Conservation (phyloP, 306 rosid genomes). For the Ziziphus jujuba region DNA sequence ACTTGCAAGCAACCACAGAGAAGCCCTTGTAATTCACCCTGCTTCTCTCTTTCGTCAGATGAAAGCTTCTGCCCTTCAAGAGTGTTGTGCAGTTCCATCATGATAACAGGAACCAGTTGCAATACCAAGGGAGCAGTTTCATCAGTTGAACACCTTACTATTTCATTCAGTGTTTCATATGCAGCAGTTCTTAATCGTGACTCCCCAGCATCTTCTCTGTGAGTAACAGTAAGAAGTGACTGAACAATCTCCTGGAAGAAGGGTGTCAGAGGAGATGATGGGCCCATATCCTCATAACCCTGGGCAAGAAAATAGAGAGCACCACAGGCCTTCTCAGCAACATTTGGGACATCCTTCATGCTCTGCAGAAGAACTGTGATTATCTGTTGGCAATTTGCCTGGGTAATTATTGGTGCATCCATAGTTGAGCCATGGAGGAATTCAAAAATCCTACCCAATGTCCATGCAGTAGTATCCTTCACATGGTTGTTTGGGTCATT, state of each 20-base stretch:
- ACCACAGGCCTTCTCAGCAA: constrained; percentile 94
- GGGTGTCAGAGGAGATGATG: constrained; percentile 70
- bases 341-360: constrained; percentile 91
- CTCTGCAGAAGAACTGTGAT: constrained; percentile 84
- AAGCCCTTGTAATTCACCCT: constrained; percentile 73
- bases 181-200: constrained; percentile 83
- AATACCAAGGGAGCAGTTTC: constrained; percentile 77
- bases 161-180: constrained; percentile 81
- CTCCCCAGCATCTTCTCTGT: constrained; percentile 82
- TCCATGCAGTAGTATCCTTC: constrained; percentile 97
- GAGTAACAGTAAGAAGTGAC: constrained; percentile 73
- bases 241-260: constrained; percentile 80
- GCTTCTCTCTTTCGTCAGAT: constrained; percentile 77
- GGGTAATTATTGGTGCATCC: constrained; percentile 73
- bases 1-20: constrained; percentile 94
- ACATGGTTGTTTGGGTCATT: constrained; percentile 83
- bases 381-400: constrained; percentile 75
- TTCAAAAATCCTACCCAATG: constrained; percentile 89
- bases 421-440: constrained; percentile 73
- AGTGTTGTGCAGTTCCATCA: constrained; percentile 78
- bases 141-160: constrained; percentile 82
- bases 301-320: constrained; percentile 89
- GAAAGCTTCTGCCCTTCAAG: constrained; percentile 76
- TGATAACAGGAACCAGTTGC: constrained; percentile 69
- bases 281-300: constrained; percentile 77